Percentiles rank a stretch among this genome's conserved stretches.
Conservation (phyloP, 768 basidiomycete species). For the Boletus rufocinnamomeus region DNA sequence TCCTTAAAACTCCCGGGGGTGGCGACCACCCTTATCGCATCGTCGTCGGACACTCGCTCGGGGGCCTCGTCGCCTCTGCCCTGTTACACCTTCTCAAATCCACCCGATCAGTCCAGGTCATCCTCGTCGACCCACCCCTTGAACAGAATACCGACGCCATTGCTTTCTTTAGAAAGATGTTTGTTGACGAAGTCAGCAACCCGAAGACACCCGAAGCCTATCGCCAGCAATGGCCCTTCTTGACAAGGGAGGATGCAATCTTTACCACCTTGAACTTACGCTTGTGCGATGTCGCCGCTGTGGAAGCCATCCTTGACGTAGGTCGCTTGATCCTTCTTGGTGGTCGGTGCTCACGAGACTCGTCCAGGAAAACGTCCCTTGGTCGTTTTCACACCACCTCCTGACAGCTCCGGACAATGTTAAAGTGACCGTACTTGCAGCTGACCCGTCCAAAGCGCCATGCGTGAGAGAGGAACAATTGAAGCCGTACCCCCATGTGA, state of each 20-base stretch:
- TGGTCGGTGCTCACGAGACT: not conserved
- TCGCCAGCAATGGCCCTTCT: not conserved
- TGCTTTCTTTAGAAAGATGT: not conserved
- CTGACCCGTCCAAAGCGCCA: constrained; percentile 10
- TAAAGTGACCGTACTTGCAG: constrained; percentile 13
- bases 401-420: constrained; percentile 9
- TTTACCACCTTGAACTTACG: not conserved
- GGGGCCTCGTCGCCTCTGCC: constrained; percentile 14
- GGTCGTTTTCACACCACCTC: constrained; percentile 22
- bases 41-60: constrained; percentile 27
- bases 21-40: constrained; percentile 8
- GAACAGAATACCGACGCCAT: not conserved
- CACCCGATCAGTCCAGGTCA: constrained; percentile 6
- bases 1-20: not conserved
- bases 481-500: constrained; percentile 8
- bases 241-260: constrained; percentile 9
- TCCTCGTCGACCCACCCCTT: constrained; percentile 26
- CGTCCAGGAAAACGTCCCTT: constrained; percentile 25
- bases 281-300: constrained; percentile 11
- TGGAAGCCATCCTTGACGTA: constrained; percentile 18
- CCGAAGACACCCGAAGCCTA: not conserved
- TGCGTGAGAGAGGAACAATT: constrained; percentile 6
- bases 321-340: not conserved
- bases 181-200: not conserved
- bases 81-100: constrained; percentile 20